Evolutionary conservation across 176 grass and related monocot species (phyloP).

Genomic region (Eragrostis nindensis): DNA sequence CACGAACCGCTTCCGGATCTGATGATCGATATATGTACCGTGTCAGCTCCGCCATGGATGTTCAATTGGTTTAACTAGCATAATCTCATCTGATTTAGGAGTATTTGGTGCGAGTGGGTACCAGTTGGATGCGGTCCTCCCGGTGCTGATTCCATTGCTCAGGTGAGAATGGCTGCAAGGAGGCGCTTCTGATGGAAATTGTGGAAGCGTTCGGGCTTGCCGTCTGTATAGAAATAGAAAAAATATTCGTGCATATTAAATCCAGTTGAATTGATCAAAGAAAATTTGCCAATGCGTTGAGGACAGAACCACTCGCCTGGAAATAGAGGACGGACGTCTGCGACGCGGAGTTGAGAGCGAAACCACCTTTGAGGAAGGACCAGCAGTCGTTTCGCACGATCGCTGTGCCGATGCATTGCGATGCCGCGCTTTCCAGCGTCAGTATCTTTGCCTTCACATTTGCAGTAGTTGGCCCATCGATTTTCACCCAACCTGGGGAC

Average conservation of each 20-base stretch:
- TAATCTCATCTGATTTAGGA: not conserved
- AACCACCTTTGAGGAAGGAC: slow-evolving; percentile 93
- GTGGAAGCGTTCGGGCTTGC: slow-evolving; percentile 57
- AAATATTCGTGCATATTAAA: no score
- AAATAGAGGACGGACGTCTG: slow-evolving; percentile 77
- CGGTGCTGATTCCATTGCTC: slow-evolving; percentile 80
- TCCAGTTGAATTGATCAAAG: no score
- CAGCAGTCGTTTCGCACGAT: slow-evolving; percentile 74
- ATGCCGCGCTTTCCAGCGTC: slow-evolving; percentile 45
- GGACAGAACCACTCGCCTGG: slow-evolving; percentile 53
- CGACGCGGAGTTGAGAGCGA: slow-evolving; percentile 55
- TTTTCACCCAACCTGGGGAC: slow-evolving; percentile 79
- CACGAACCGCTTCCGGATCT: slow-evolving; percentile 69
- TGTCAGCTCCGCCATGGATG: no score
- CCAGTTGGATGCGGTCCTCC: slow-evolving; percentile 65
- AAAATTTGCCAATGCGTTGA: no score
- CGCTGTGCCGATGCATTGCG: slow-evolving; percentile 65
- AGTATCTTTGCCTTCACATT: slow-evolving; percentile 69
- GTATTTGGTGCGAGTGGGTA: not conserved
- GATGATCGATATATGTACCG: not conserved
- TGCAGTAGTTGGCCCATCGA: slow-evolving; percentile 51
- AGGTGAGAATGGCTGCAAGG: slow-evolving; percentile 66
- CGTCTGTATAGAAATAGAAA: slow-evolving; percentile 21
- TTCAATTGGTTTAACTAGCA: no score
- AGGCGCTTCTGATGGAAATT: slow-evolving; percentile 65